A percentile compares a stretch with the other conserved stretches of the same genome.
These are phyloP conservation scores for Candida tallmaniae DNA, from an alignment of 805 yeast species.

Conservation along the genomic window DNA sequence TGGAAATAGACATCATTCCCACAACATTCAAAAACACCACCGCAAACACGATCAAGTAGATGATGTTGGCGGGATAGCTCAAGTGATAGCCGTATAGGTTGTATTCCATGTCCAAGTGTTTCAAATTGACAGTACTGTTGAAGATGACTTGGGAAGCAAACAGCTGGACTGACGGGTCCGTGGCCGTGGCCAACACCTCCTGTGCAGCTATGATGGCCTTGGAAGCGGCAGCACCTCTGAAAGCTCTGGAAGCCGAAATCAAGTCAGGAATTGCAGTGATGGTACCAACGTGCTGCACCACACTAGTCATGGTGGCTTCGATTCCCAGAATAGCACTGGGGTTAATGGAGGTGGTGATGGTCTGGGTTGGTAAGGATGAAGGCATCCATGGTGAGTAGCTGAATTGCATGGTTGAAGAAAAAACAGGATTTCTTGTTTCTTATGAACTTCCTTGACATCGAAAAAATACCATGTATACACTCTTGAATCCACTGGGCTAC, in stretches of 20 bases:
- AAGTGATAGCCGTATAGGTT: conserved; percentile 23
- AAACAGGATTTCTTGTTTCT: too few species aligned
- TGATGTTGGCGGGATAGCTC: conserved; percentile 27
- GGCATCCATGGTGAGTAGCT: conserved; percentile 10
- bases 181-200: conserved; percentile 37
- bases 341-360: conserved; percentile 9
- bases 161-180: conserved; percentile 20
- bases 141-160: conserved; percentile 30
- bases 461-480: too few species aligned
- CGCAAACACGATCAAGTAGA: conserved; percentile 25
- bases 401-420: too few species aligned
- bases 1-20: conserved; percentile 26
- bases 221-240: conserved; percentile 36
- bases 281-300: not conserved
- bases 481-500: too few species aligned
- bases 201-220: conserved; percentile 31
- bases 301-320: conserved; percentile 5
- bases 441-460: too few species aligned
- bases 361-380: conserved; percentile 2
- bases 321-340: conserved; percentile 9
- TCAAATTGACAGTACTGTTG: conserved; percentile 28
- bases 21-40: conserved; percentile 19
- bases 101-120: conserved; percentile 23
- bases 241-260: conserved; percentile 17
- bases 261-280: conserved; percentile 11